Base-by-base conservation (phyloP, 306 rosid species). In the Dryas alaskensis region DNA sequence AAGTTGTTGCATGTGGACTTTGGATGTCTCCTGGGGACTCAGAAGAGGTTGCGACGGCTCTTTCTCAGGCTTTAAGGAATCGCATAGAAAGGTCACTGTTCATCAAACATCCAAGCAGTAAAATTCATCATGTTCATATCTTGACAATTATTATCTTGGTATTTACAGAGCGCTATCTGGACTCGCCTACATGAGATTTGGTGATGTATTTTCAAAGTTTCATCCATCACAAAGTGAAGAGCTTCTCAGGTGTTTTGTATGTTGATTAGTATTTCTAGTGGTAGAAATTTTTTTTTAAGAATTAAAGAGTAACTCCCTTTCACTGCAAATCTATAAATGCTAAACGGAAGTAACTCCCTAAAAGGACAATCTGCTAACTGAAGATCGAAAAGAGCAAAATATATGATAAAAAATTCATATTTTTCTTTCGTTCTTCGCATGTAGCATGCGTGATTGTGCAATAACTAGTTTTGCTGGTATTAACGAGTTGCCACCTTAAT, bases 1-100 rank as follows among this genome's bases (percentile, higher is more conserved):
- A 68, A 94, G 99, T 92, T 81, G 91, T 87, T 87, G 93, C 96
- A 17, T 91, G 86, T 80, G 99, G 99, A 73, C 73, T 88, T 43
- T 94, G 99, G 99, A 60, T 85, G 79, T 89, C 99, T 76, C 99
- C 99, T 65, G 99, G 99, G 67, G 99, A 94, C 79, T 89, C 96
- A 3, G 99, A 94, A 84, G 99, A 94, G 85, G 93, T 89, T 79
- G 97, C 97, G 7, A 80, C 89, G 42, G 99, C 97, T 79, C 92
- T 94, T 79, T 89, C 99, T 77, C 99, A 89, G 87, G 97, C 97
- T 72, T 78, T 94, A 74, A 85, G 96, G 85, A 91, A 88, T 82
- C 58, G 92, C 71, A 80, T 94, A 50, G 98, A 94, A 78, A 94
- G 98, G 98, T 89, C 46, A 60, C 11, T 68, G 17, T 66, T 80